A percentile compares a stretch with the other conserved stretches of the same genome.
These are phyloP conservation scores for Diaporthe capsici DNA, from an alignment of 2,329 filamentous ascomycete genomes.

Conservation along the genomic window DNA sequence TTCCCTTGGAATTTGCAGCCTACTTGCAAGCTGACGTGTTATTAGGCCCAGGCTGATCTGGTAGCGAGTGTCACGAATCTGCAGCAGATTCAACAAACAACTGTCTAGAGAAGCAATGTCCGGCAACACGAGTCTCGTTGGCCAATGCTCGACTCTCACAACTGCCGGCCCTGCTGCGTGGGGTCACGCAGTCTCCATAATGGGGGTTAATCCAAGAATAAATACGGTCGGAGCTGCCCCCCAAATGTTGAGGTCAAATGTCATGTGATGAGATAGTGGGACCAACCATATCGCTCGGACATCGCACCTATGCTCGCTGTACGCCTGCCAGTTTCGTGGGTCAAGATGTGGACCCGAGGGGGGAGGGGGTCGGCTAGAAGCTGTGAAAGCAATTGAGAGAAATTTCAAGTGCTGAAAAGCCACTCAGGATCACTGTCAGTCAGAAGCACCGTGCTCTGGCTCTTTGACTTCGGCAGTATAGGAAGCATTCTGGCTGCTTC, in stretches of 20 bases:
- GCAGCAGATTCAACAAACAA: background rate
- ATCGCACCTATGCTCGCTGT: slow-evolving; percentile 3
- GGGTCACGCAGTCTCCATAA: background rate
- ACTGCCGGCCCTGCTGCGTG: slow-evolving; percentile 6
- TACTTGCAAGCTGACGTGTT: background rate
- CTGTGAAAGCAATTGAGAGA: background rate
- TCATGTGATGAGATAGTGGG: slow-evolving; percentile 11
- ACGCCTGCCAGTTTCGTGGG: background rate
- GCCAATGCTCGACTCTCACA: background rate
- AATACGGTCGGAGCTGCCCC: background rate
- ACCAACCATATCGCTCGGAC: background rate
- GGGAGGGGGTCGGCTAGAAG: background rate
- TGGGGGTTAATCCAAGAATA: slow-evolving; percentile 10
- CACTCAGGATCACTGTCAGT: background rate
- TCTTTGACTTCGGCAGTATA: background rate
- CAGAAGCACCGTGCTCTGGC: background rate
- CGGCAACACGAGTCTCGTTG: background rate
- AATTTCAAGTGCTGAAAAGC: too few species aligned
- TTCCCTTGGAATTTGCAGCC: background rate
- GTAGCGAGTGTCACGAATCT: background rate
- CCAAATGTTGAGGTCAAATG: slow-evolving; percentile 12
- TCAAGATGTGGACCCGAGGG: background rate
- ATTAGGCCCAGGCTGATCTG: background rate
- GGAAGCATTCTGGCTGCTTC: background rate
- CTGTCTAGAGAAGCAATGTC: too few species aligned